Conservation (phyloP, 345 rosid genomes). For the Melaleuca quinquenervia region DNA sequence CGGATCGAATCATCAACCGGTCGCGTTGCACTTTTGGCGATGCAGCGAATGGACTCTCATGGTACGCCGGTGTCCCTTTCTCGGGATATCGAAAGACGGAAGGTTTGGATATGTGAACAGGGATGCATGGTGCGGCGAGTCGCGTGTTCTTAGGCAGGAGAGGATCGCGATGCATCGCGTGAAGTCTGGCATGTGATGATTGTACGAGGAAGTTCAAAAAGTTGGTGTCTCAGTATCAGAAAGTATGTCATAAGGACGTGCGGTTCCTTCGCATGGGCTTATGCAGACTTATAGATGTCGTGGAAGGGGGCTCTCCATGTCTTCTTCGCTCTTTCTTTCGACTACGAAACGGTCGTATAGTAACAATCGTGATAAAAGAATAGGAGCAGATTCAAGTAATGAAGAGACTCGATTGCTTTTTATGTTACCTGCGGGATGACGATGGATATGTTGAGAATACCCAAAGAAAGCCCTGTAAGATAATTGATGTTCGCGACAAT, state of each 20-base stretch:
- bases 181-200: not conserved
- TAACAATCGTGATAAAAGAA: not conserved
- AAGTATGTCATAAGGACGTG: not conserved
- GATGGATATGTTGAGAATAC: constrained; percentile 66
- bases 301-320: not conserved
- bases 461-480: constrained; percentile 67
- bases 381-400: not conserved
- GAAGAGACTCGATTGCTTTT: not conserved
- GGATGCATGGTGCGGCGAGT: not conserved
- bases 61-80: not conserved
- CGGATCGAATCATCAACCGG: not conserved
- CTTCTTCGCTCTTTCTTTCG: not conserved
- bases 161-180: not conserved
- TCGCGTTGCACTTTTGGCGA: not conserved
- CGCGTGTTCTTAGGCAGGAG: not conserved
- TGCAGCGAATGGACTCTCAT: not conserved
- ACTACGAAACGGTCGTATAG: not conserved
- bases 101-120: too few relatives aligned
- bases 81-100: not conserved
- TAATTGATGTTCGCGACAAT: not conserved
- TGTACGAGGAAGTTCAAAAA: not conserved
- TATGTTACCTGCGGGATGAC: constrained; percentile 65
- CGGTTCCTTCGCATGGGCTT: not conserved
- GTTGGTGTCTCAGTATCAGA: not conserved
- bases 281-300: not conserved